Base-by-base conservation (phyloP, 2,329 filamentous ascomycete genomes). In the Curvularia spicifera region DNA sequence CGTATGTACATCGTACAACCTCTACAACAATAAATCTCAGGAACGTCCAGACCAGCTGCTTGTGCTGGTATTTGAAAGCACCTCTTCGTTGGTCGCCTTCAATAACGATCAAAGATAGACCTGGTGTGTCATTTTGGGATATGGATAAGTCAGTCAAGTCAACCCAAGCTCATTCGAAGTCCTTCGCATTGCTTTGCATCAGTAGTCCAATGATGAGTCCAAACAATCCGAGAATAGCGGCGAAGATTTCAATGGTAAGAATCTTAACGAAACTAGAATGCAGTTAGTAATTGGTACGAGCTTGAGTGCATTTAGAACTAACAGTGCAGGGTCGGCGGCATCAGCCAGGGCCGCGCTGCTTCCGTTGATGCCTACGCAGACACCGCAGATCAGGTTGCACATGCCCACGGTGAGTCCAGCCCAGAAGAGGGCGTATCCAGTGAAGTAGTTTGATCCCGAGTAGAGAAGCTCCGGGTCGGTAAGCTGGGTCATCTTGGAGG, bases 161-260 rank as follows among this genome's bases (percentile, higher is more conserved):
- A n/a, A 35, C 18, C 5, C 12, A n/a, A 46, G 46, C 65, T 68
- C 65, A 74, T 58, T 76, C 74, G 65, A 97, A 96, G 63, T 93
- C 91, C 24, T 82, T 76, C 26, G 95, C 93, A 79, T 95, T 96
- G 76, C 89, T 85, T 58, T 91, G 91, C 51, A 98, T 85, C 66
- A 99, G 84, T 54, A 99, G 85, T 45, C 96, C 95, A 68, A 99
- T 89, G 73, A 99, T 99, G 64, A 99, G 85, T 58, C 95, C 96
- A 73, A 99, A 99, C 3, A 99, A 87, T 64, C 96, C 95, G 10
- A 99, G 85, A 48, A 99, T 94, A 40, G 94, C 98, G 77, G 93
- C 97, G 84, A 99, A 99, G 77, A 99, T 99, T 80, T 99, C 96
- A 73, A 99, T 96, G 68, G 99, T 94, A 51, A 99, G 88, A 68